Conservation (phyloP, 192 early-diverging fungal species). For the Neocallimastix lanati region DNA sequence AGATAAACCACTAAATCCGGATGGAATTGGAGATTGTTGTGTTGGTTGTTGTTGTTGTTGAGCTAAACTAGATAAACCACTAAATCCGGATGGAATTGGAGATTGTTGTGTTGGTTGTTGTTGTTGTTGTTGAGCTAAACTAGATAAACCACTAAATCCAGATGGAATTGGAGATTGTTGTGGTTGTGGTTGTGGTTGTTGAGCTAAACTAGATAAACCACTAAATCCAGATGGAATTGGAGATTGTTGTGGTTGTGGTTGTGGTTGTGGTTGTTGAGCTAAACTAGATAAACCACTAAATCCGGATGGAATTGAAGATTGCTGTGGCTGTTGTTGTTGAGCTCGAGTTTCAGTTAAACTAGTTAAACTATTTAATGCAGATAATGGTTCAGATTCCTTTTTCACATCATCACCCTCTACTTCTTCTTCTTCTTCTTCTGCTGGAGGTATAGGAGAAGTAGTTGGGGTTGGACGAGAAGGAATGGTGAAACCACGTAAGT, state of each 20-base stretch:
- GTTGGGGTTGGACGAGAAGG: neutral
- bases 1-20: neutral
- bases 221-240: neutral
- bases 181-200: neutral
- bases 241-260: neutral
- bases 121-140: too few relatives aligned
- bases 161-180: too few relatives aligned
- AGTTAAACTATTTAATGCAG: neutral
- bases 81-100: too few relatives aligned
- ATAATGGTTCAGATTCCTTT: too few relatives aligned
- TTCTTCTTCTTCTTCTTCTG: neutral
- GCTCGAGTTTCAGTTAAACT: neutral
- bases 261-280: neutral
- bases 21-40: neutral
- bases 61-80: too few relatives aligned
- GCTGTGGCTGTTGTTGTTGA: too few relatives aligned
- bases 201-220: neutral
- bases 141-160: too few relatives aligned
- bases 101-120: too few relatives aligned
- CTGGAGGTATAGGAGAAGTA: neutral
- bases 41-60: neutral
- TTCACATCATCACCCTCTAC: too few relatives aligned
- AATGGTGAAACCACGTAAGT: neutral
- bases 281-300: neutral
- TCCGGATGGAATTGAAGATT: too few relatives aligned